phyloP scores from a whole-genome alignment of 495 filamentous ascomycete genomes.

The Penicillium angulare region DNA sequence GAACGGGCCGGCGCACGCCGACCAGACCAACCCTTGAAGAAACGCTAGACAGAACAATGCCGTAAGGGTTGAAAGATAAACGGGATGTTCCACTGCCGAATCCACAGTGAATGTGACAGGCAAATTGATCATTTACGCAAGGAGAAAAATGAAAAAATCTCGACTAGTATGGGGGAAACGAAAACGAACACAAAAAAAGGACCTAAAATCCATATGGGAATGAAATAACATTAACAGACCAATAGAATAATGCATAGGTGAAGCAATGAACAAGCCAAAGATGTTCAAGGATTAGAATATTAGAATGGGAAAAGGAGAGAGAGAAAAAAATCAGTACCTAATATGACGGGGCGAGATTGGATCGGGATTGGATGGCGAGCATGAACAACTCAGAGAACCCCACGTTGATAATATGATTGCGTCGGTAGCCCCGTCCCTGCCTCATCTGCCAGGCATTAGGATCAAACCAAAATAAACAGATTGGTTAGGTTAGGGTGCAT shows the following conservation, averaged over 20 bases:
- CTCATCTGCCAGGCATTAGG: slow-evolving; percentile 12
- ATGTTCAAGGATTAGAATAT: too few species aligned
- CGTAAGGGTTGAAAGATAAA: slow-evolving; percentile 14
- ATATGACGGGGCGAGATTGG: slow-evolving; percentile 1
- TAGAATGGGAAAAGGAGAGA: background rate
- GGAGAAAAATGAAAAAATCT: background rate
- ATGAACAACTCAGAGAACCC: slow-evolving; percentile 37
- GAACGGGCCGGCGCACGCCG: slow-evolving; percentile 52
- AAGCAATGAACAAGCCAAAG: background rate
- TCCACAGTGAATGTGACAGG: background rate
- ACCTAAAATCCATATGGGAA: background rate
- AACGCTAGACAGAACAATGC: slow-evolving; percentile 31
- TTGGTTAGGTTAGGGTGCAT: slow-evolving; percentile 15
- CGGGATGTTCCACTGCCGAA: background rate
- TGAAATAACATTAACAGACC: too few species aligned
- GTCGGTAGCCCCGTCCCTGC: slow-evolving; percentile 11
- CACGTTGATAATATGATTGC: slow-evolving; percentile 18
- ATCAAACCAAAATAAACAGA: slow-evolving; percentile 1
- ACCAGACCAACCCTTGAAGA: slow-evolving; percentile 42
- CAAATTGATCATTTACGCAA: background rate
- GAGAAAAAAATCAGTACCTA: background rate
- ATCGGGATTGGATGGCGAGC: slow-evolving; percentile 18
- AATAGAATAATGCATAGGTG: background rate
- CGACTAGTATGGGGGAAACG: background rate
- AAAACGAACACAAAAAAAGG: background rate